Conservation (phyloP, 768 basidiomycete genomes). For the Bullera alba region DNA sequence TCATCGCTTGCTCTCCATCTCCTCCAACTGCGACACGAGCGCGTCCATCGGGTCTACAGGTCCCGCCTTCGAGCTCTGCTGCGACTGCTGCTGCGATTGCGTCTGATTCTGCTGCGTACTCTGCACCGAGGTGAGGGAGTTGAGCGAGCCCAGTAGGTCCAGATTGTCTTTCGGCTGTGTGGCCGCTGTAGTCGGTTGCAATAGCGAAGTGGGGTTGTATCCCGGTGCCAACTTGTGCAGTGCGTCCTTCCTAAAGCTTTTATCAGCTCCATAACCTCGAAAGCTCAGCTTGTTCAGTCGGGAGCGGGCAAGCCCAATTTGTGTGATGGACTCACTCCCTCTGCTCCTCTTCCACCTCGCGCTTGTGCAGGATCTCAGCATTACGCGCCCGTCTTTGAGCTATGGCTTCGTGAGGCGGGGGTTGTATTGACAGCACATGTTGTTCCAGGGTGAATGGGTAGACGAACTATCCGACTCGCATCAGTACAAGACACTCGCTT, state of each 20-base stretch:
- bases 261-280: neutral
- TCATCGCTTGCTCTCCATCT: slow-evolving; percentile 50
- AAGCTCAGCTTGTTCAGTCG: neutral
- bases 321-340: slow-evolving; percentile 47
- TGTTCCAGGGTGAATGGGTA: slow-evolving; percentile 92
- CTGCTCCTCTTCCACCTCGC: slow-evolving; percentile 71
- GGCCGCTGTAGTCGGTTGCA: slow-evolving; percentile 20
- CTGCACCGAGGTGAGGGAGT: neutral
- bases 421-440: slow-evolving; percentile 69
- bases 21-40: slow-evolving; percentile 71
- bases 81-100: neutral
- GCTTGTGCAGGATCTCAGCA: slow-evolving; percentile 61
- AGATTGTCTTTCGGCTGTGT: neutral
- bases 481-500: slow-evolving; percentile 1
- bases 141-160: neutral
- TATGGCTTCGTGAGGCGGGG: slow-evolving; percentile 62
- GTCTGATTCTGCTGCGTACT: neutral
- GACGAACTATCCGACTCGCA: slow-evolving; percentile 85
- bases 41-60: slow-evolving; percentile 64
- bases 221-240: slow-evolving; percentile 39
- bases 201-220: slow-evolving; percentile 34
- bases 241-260: slow-evolving; percentile 24
- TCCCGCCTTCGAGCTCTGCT: slow-evolving; percentile 22
- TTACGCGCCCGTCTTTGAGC: slow-evolving; percentile 61
- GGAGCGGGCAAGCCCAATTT: neutral